A percentile compares a stretch with the other conserved stretches of the same genome.
phyloP scores from a whole-genome alignment of 805 yeast species.

The Hermanozyma aechmeae region DNA sequence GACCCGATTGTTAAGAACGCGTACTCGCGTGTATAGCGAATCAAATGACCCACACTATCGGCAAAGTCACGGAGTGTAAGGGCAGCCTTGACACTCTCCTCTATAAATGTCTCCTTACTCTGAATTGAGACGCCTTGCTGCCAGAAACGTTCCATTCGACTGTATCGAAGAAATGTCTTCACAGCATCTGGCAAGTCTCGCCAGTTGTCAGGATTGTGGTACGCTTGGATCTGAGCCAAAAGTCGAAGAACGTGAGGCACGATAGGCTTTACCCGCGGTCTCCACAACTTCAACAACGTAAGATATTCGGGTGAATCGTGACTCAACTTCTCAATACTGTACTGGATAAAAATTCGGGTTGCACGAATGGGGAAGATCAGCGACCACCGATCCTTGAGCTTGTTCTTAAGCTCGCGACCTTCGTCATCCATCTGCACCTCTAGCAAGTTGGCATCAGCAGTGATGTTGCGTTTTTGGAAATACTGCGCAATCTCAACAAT shows the following conservation, averaged over 20 bases:
- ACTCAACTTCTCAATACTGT: constrained; percentile 83
- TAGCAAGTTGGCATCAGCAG: constrained; percentile 65
- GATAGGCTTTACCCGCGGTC: constrained; percentile 85
- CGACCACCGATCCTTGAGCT: constrained; percentile 85
- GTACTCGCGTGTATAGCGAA: constrained; percentile 92
- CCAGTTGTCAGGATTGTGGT: constrained; percentile 93
- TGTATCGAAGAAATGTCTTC: constrained; percentile 81
- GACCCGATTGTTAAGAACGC: constrained; percentile 87
- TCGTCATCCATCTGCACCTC: constrained; percentile 83
- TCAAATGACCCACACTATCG: constrained; percentile 92
- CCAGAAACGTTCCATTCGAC: constrained; percentile 94
- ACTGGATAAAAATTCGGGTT: constrained; percentile 88
- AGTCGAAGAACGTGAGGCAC: constrained; percentile 85
- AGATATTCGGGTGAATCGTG: constrained; percentile 71
- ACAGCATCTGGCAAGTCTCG: constrained; percentile 77
- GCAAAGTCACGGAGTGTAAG: constrained; percentile 93
- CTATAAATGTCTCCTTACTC: constrained; percentile 87
- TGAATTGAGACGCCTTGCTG: constrained; percentile 95
- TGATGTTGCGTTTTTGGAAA: constrained; percentile 73
- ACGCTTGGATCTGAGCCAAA: constrained; percentile 84
- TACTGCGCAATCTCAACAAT: constrained; percentile 89
- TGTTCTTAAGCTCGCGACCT: constrained; percentile 68
- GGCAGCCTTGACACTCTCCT: constrained; percentile 89
- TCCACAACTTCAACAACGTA: constrained; percentile 72
- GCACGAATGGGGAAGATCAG: constrained; percentile 92